phyloP scores from a whole-genome alignment of 2,329 filamentous ascomycete genomes.

The Clarireedia paspali region DNA sequence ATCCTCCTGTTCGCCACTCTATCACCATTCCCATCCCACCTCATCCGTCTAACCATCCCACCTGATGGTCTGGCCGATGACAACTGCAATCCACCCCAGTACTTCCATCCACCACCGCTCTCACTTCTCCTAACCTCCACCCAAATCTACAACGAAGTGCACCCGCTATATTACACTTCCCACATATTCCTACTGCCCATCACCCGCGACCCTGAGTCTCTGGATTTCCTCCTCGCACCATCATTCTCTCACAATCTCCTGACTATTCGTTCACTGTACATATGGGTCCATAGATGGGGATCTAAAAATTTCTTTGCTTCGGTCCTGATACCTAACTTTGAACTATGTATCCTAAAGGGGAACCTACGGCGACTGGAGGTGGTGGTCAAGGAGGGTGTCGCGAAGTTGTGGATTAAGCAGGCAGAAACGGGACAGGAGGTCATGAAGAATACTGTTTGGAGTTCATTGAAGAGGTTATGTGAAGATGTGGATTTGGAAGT shows the following conservation, averaged over 20 bases:
- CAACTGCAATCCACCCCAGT: background rate
- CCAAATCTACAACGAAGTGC: slow-evolving; percentile 24
- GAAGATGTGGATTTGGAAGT: slow-evolving; percentile 21
- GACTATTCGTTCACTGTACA: slow-evolving; percentile 13
- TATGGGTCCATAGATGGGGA: slow-evolving; percentile 20
- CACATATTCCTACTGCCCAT: slow-evolving; percentile 23
- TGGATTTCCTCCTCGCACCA: slow-evolving; percentile 14
- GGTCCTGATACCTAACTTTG: slow-evolving; percentile 14
- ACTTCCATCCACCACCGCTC: slow-evolving; percentile 14
- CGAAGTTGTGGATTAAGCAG: background rate
- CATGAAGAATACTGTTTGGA: slow-evolving; percentile 8
- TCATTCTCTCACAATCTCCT: slow-evolving; percentile 15
- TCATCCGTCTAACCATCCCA: background rate
- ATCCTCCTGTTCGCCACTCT: slow-evolving; percentile 19
- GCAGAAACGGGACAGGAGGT: background rate
- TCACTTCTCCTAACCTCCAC: slow-evolving; percentile 20
- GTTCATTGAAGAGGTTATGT: slow-evolving; percentile 11
- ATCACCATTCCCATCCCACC: slow-evolving; percentile 1
- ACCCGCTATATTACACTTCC: slow-evolving; percentile 20
- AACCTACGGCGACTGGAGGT: slow-evolving; percentile 21
- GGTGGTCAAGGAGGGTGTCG: slow-evolving; percentile 11
- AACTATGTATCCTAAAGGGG: slow-evolving; percentile 24
- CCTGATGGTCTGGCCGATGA: background rate
- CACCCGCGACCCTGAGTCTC: slow-evolving; percentile 8
- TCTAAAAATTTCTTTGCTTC: slow-evolving; percentile 18